Evolutionary conservation across 768 basidiomycete species (phyloP).

Genomic region (Leccinum uliginosum): DNA sequence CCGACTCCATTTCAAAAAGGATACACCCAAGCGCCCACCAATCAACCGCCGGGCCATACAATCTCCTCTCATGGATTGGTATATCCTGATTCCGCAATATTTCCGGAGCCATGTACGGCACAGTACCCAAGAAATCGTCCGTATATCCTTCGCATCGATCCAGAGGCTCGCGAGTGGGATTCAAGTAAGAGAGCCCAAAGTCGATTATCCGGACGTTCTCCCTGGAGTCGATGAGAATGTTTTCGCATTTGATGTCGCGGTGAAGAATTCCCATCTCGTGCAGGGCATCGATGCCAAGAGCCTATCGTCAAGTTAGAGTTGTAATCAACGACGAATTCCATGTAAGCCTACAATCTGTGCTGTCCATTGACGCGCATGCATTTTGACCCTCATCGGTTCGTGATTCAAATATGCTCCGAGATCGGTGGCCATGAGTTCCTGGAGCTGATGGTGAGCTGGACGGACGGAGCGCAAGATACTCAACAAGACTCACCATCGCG

Average conservation of each 20-base stretch:
- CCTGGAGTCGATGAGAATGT: slow-evolving; percentile 51
- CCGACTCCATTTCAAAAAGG: slow-evolving; percentile 34
- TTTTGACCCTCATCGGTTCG: slow-evolving; percentile 20
- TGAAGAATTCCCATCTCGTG: slow-evolving; percentile 63
- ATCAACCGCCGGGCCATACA: slow-evolving; percentile 34
- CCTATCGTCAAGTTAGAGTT: slow-evolving; percentile 22
- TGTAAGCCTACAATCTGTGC: slow-evolving; percentile 34
- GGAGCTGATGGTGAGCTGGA: neutral
- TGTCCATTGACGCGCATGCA: slow-evolving; percentile 35
- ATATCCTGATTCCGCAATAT: slow-evolving; percentile 27
- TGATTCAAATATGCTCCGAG: slow-evolving; percentile 27
- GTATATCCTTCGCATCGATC: slow-evolving; percentile 13
- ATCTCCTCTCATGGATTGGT: slow-evolving; percentile 1
- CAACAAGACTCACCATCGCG: slow-evolving; percentile 34
- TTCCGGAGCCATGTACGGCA: slow-evolving; percentile 40
- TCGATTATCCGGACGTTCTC: slow-evolving; percentile 40
- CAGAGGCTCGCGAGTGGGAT: slow-evolving; percentile 9
- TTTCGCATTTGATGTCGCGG: slow-evolving; percentile 67
- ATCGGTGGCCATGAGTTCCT: slow-evolving; percentile 41
- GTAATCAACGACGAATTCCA: neutral
- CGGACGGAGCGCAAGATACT: neutral
- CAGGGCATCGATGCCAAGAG: slow-evolving; percentile 39
- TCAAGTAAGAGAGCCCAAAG: slow-evolving; percentile 35
- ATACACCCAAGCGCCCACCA: slow-evolving; percentile 43
- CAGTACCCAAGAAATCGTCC: slow-evolving; percentile 32